These are phyloP conservation scores for Psilocybe sp. DNA, from an alignment of 768 basidiomycete genomes.

Conservation along the genomic window DNA sequence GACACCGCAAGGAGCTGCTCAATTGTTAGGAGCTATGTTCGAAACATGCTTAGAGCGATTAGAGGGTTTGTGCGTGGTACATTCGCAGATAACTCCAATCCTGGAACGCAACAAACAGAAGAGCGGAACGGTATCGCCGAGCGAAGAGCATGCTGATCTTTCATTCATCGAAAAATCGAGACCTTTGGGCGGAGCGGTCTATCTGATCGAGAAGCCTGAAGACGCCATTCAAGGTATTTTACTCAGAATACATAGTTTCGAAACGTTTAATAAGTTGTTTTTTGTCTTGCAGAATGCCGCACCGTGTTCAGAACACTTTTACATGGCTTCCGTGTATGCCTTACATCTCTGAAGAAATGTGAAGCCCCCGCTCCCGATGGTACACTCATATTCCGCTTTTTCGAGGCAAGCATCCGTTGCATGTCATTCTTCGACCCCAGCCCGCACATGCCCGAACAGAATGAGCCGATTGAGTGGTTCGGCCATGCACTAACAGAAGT, in stretches of 20 bases:
- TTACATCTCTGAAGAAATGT: constrained; percentile 74
- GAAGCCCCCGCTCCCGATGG: constrained; percentile 82
- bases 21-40: constrained; percentile 72
- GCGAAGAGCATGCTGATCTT: constrained; percentile 43
- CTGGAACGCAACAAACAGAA: constrained; percentile 40
- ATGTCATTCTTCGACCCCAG: constrained; percentile 81
- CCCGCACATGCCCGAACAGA: constrained; percentile 53
- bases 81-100: constrained; percentile 49
- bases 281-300: constrained; percentile 62
- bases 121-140: constrained; percentile 26
- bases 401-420: constrained; percentile 80
- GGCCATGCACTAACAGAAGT: constrained; percentile 75
- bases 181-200: constrained; percentile 76
- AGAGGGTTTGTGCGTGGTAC: constrained; percentile 70
- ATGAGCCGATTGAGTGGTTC: constrained; percentile 86
- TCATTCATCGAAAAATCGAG: constrained; percentile 80
- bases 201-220: constrained; percentile 79
- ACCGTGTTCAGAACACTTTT: constrained; percentile 84
- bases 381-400: constrained; percentile 81
- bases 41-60: constrained; percentile 84
- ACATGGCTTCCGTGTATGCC: constrained; percentile 81
- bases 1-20: constrained; percentile 61
- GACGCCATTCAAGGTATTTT: constrained; percentile 73
- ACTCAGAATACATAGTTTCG: background rate
- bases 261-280: constrained; percentile 8